phyloP scores from a whole-genome alignment of 2,329 filamentous ascomycete species.

The Curvularia eragrostidis region DNA sequence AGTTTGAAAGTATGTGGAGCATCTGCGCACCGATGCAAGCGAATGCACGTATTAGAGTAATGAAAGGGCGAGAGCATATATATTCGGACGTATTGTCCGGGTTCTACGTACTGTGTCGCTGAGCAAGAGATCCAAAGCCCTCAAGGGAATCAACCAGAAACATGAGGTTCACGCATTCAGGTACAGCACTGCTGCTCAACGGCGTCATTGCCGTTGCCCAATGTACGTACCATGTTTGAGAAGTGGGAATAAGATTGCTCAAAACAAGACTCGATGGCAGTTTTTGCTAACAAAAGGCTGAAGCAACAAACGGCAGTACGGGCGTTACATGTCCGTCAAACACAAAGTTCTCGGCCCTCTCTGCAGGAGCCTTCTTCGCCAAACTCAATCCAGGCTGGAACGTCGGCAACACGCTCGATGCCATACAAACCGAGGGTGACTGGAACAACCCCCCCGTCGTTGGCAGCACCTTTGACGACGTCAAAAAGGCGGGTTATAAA shows the following conservation, averaged over 20 bases:
- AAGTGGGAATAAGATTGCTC: background rate
- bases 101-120: background rate
- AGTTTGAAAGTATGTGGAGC: conserved; percentile 10
- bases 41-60: background rate
- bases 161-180: conserved; percentile 12
- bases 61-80: conserved; percentile 6
- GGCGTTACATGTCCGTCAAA: conserved; percentile 46
- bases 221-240: conserved; percentile 5
- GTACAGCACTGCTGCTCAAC: conserved; percentile 24
- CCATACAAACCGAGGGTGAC: conserved; percentile 61
- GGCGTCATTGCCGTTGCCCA: conserved; percentile 22
- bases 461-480: conserved; percentile 58
- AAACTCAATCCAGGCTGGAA: conserved; percentile 66
- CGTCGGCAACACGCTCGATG: conserved; percentile 66
- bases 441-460: conserved; percentile 65
- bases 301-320: conserved; percentile 26
- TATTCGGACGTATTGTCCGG: background rate
- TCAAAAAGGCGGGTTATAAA: conserved; percentile 64
- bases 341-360: conserved; percentile 55
- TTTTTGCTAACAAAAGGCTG: background rate
- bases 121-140: background rate
- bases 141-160: background rate
- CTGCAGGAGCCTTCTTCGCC: conserved; percentile 57
- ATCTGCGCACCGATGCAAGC: conserved; percentile 2
- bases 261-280: background rate